Evolutionary conservation across 192 early-diverging fungal genomes (phyloP).

Genomic region (Hyaloraphidium curvatum): DNA sequence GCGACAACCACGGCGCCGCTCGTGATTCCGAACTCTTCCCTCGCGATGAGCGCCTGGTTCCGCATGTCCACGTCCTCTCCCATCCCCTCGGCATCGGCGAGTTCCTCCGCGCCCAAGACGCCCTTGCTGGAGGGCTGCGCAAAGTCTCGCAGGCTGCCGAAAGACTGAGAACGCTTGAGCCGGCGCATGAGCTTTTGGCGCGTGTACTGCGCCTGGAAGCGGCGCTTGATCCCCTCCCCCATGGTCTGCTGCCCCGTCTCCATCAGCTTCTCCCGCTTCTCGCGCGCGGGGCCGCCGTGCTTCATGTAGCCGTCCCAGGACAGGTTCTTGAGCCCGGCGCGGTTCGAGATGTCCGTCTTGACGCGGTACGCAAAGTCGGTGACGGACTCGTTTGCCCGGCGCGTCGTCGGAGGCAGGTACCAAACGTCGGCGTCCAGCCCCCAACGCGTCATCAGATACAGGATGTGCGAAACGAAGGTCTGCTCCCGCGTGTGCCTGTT

Average conservation of each 20-base stretch:
- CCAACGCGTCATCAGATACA: slow-evolving; percentile 41
- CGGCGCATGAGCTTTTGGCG: too few relatives aligned
- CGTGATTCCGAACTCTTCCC: too few relatives aligned
- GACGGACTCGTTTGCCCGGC: slow-evolving; percentile 15
- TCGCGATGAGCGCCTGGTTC: too few relatives aligned
- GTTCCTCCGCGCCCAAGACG: too few relatives aligned
- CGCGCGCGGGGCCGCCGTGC: background rate
- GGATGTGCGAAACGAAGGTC: slow-evolving; percentile 24
- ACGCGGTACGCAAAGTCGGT: slow-evolving; percentile 32
- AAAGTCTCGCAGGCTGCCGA: too few relatives aligned
- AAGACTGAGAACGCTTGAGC: too few relatives aligned
- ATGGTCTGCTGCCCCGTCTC: background rate
- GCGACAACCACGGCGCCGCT: too few relatives aligned
- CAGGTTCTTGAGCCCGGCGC: slow-evolving; percentile 26
- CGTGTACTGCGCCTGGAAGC: too few relatives aligned
- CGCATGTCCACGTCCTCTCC: too few relatives aligned
- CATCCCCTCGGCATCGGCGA: too few relatives aligned
- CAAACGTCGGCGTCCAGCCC: slow-evolving; percentile 29
- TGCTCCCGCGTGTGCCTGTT: slow-evolving; percentile 28
- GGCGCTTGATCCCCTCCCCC: slow-evolving; percentile 1
- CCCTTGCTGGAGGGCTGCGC: too few relatives aligned
- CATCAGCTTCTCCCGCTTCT: slow-evolving; percentile 1
- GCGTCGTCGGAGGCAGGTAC: slow-evolving; percentile 22
- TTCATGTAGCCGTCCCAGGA: slow-evolving; percentile 39
- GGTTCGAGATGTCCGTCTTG: slow-evolving; percentile 29